Evolutionary conservation across 768 basidiomycete genomes (phyloP).

Genomic region (Trametes cingulata): DNA sequence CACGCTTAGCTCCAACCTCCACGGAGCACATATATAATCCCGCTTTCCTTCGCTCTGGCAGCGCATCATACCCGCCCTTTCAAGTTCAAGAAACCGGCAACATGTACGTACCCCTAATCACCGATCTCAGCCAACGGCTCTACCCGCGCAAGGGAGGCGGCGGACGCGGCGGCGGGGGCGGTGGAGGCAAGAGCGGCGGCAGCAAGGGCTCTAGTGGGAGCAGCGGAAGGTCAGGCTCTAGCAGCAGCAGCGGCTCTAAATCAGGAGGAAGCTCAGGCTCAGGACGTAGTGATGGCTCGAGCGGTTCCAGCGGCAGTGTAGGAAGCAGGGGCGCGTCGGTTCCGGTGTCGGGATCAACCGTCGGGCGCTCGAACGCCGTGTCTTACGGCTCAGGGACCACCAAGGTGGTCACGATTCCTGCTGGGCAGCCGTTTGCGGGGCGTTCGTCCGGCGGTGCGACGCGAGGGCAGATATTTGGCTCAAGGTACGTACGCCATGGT

Average conservation of each 20-base stretch:
- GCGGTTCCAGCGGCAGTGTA: constrained; percentile 3
- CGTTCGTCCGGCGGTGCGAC: constrained; percentile 55
- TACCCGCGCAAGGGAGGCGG: constrained; percentile 26
- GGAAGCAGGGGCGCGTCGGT: constrained; percentile 17
- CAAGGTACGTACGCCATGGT: neutral
- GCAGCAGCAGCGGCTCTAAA: neutral
- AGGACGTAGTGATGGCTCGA: constrained; percentile 2
- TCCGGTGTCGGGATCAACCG: constrained; percentile 27
- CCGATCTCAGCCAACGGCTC: constrained; percentile 16
- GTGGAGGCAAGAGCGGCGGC: constrained; percentile 18
- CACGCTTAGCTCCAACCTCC: neutral
- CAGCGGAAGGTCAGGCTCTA: constrained; percentile 12
- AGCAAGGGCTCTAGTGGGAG: constrained; percentile 12
- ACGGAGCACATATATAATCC: neutral
- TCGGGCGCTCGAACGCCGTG: constrained; percentile 21
- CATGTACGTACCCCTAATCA: constrained; percentile 25
- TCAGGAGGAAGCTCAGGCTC: neutral
- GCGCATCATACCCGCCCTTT: neutral
- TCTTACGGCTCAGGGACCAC: constrained; percentile 34
- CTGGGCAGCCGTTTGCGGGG: constrained; percentile 34
- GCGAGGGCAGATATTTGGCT: constrained; percentile 29
- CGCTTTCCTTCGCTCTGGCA: constrained; percentile 2
- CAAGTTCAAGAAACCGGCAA: neutral
- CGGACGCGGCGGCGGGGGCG: constrained; percentile 24
- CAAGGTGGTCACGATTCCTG: constrained; percentile 26